These are phyloP conservation scores for Nicotiana noctiflora DNA, from an alignment of 257 asterid species.

Conservation along the genomic window DNA sequence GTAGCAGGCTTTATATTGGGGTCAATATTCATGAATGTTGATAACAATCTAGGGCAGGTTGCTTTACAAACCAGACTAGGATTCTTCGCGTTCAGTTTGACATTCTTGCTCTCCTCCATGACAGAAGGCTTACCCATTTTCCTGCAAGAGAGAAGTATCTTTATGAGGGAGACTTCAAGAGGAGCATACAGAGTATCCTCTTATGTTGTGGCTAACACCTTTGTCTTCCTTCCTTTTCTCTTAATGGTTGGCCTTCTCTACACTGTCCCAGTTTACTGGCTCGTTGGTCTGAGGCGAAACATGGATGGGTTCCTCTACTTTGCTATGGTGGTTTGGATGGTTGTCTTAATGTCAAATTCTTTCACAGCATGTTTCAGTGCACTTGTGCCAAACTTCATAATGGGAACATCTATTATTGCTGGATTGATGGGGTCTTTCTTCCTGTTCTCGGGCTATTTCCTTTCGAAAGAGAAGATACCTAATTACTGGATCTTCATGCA, in stretches of 20 bases:
- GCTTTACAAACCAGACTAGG: conserved; percentile 60
- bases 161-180: conserved; percentile 57
- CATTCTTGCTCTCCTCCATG: conserved; percentile 66
- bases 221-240: conserved; percentile 67
- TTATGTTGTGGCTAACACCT: conserved; percentile 62
- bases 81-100: conserved; percentile 72
- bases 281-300: conserved; percentile 60
- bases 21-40: conserved; percentile 57
- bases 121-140: conserved; percentile 82
- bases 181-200: conserved; percentile 88
- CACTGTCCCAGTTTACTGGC: conserved; percentile 64
- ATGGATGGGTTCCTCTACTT: conserved; percentile 64
- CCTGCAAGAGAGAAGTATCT: conserved; percentile 62
- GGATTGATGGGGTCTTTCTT: conserved; percentile 92
- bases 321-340: conserved; percentile 58
- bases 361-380: conserved; percentile 84
- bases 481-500: conserved; percentile 81
- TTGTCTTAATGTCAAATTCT: conserved; percentile 70
- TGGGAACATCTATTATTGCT: conserved; percentile 77
- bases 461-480: conserved; percentile 52
- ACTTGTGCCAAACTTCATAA: conserved; percentile 76
- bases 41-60: conserved; percentile 30
- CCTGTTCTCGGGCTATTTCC: conserved; percentile 82
- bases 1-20: conserved; percentile 60
- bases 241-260: conserved; percentile 49